Base-by-base conservation (phyloP, 2,329 filamentous ascomycete genomes). In the Colletotrichum cereale region DNA sequence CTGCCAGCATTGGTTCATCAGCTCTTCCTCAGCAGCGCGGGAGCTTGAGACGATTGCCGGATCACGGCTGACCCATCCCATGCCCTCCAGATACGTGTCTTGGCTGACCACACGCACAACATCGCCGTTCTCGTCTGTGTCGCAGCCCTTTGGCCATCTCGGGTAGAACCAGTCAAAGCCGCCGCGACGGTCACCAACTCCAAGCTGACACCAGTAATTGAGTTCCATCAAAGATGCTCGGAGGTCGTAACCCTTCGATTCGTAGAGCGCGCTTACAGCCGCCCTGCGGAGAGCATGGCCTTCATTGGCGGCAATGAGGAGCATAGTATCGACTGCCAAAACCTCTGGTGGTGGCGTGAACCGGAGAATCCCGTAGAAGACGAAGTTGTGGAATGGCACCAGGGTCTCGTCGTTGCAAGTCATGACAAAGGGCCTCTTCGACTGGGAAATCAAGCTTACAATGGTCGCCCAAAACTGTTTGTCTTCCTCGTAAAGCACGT, bases 201-300 rank as follows among this genome's bases (percentile, higher is more conserved):
- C 94, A 82, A 98, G 95, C 79, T 99, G 96, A 79, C 97, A 99
- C 96, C 96, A 99, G 79, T 97, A 96, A 79, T 97, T 92, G 36
- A 99, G 87, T 73, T 98, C 95, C 67, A 88, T 91, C 60, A 99
- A 89, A 2, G 92, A 91, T 29, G 92, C 94, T 66, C 96, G 91
- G 16, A 99, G 83, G 79, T 99, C 96, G 36, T 87, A 82, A 2
- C 86, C 80, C 64, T 93, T 92, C 18, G 89, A 89, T 64, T 87
- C 85, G 77, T 95, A 97, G 2, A 99, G 86, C 8, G 88, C 84
- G 62, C 87, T 85, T 0, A 97, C 87, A 0, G 93, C 89, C 34
- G 88, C 80, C 50, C 94, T 88, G 48, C 86, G 82, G 16, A 99
- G 83, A 1, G 93, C 83, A 80, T 99, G 96, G 0, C 96, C 96